Percentiles rank a stretch among this genome's conserved stretches.
These are phyloP conservation scores for Caloboletus inedulis DNA, from an alignment of 1,284 basidiomycete species.

Conservation along the genomic window DNA sequence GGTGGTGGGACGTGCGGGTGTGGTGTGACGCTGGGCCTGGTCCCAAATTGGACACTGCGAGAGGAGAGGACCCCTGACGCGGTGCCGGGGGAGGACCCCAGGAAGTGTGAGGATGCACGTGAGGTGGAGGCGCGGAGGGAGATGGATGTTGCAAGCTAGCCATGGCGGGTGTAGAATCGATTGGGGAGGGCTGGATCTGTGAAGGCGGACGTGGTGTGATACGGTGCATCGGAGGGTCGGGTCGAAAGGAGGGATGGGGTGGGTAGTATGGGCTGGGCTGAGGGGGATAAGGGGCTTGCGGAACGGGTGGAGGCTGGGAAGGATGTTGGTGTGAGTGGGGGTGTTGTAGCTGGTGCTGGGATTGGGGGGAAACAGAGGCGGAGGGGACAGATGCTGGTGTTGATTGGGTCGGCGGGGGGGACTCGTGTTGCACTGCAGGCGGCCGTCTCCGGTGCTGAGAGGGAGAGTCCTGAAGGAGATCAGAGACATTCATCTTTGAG, in stretches of 20 bases:
- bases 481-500: conserved; percentile 62
- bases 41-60: conserved; percentile 27
- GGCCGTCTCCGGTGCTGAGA: conserved; percentile 45
- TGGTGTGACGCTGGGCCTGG: conserved; percentile 25
- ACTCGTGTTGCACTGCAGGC: conserved; percentile 26
- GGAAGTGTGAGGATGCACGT: conserved; percentile 31
- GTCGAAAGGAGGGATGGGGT: conserved; percentile 18
- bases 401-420: conserved; percentile 22
- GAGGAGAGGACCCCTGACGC: conserved; percentile 35
- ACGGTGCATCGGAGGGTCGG: conserved; percentile 29
- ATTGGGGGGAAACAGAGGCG: conserved; percentile 20
- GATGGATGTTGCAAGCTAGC: conserved; percentile 32
- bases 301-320: conserved; percentile 8
- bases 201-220: conserved; percentile 28
- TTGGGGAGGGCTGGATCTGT: conserved; percentile 20
- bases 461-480: conserved; percentile 67
- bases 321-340: conserved; percentile 3
- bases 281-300: conserved; percentile 18
- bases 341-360: conserved; percentile 22
- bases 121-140: conserved; percentile 26
- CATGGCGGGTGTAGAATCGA: conserved; percentile 32
- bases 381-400: conserved; percentile 18
- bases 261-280: conserved; percentile 24
- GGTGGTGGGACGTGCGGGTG: conserved; percentile 27
- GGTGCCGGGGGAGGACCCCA: conserved; percentile 30